A percentile compares a stretch with the other conserved stretches of the same genome.
Conservation (phyloP, 2,329 filamentous ascomycete genomes). For the Curvularia verruculosa region DNA sequence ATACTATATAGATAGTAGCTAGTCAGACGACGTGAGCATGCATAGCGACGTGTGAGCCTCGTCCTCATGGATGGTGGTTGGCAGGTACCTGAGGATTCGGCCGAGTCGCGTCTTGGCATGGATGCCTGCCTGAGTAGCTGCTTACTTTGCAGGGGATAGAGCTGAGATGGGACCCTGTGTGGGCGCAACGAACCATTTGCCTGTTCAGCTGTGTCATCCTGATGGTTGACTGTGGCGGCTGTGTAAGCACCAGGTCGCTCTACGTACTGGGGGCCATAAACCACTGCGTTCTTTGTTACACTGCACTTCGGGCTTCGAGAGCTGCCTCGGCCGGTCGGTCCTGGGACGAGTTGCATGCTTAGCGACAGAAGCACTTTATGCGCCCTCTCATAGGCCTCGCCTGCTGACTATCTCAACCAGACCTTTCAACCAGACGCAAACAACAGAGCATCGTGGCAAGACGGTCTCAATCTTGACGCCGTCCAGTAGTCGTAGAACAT, state of each 20-base stretch:
- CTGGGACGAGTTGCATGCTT: neutral
- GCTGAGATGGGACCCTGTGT: neutral
- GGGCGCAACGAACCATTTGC: neutral
- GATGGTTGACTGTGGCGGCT: conserved; percentile 41
- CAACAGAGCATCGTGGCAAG: neutral
- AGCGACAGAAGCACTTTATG: neutral
- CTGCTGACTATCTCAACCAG: neutral
- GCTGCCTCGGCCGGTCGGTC: neutral
- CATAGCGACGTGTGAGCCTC: conserved; percentile 4
- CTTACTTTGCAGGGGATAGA: conserved; percentile 8
- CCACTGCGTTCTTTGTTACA: too few relatives aligned
- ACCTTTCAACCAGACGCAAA: neutral
- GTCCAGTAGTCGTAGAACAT: neutral
- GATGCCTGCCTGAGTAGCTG: conserved; percentile 5
- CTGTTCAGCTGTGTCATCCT: conserved; percentile 13
- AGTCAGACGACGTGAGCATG: neutral
- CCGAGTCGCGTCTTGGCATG: neutral
- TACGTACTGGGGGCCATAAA: conserved; percentile 6
- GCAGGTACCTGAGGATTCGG: neutral
- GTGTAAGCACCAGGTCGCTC: neutral
- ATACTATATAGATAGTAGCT: conserved; percentile 8
- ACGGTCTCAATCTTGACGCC: neutral
- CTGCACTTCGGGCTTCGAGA: neutral
- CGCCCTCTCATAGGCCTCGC: neutral
- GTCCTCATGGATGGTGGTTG: neutral